Evolutionary conservation across 2,329 filamentous ascomycete species (phyloP).

Genomic region (Ceratocystis destructans): DNA sequence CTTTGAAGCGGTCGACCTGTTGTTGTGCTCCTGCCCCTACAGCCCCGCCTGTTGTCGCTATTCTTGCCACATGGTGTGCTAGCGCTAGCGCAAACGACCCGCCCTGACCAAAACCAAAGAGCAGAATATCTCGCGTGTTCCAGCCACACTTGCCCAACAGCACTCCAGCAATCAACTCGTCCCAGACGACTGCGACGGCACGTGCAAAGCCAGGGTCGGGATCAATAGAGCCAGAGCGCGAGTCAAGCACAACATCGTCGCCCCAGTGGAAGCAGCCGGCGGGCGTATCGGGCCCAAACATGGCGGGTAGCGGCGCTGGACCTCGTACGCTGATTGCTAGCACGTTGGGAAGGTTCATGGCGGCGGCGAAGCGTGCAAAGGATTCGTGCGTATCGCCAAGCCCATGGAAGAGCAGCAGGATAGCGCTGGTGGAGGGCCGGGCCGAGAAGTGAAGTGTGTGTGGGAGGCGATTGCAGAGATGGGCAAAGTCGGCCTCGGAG

Average conservation of each 20-base stretch:
- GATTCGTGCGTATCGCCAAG: conserved; percentile 60
- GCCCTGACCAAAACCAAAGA: conserved; percentile 56
- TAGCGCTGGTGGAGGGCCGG: conserved; percentile 52
- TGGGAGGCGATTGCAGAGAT: conserved; percentile 31
- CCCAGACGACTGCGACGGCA: conserved; percentile 34
- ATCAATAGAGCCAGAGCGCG: conserved; percentile 39
- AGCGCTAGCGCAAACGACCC: conserved; percentile 47
- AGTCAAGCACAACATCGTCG: conserved; percentile 46
- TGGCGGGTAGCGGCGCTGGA: conserved; percentile 52
- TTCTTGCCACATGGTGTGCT: conserved; percentile 27
- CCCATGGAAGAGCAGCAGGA: conserved; percentile 72
- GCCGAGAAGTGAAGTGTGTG: conserved; percentile 37
- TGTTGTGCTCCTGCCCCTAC: background rate
- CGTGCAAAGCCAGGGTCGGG: conserved; percentile 47
- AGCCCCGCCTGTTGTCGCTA: background rate
- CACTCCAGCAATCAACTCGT: conserved; percentile 37
- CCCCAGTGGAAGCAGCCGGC: conserved; percentile 47
- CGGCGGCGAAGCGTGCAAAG: conserved; percentile 55
- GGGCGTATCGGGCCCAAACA: conserved; percentile 36
- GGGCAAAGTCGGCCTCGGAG: conserved; percentile 36
- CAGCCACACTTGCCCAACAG: conserved; percentile 46
- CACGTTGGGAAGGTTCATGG: conserved; percentile 62
- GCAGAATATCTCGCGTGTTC: conserved; percentile 42
- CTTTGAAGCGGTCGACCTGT: conserved; percentile 31
- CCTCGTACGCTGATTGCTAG: conserved; percentile 62